These are phyloP conservation scores for Amphichorda felina DNA, from an alignment of 2,329 filamentous ascomycete genomes.

Conservation along the genomic window DNA sequence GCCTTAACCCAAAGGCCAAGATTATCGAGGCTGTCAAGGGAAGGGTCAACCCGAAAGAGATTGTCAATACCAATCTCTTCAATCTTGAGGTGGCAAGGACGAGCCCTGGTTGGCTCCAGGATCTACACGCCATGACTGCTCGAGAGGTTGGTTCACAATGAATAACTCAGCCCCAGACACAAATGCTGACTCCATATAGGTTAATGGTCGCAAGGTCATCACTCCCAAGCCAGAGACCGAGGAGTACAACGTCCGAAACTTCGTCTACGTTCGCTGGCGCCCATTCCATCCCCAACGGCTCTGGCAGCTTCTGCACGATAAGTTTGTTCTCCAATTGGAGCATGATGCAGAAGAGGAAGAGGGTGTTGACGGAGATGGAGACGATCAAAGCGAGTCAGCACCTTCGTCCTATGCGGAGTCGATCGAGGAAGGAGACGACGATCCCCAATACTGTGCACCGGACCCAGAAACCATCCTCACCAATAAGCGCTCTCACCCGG, in stretches of 20 bases:
- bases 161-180: too few relatives aligned
- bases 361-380: conserved; percentile 19
- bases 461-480: conserved; percentile 33
- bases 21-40: conserved; percentile 48
- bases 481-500: conserved; percentile 40
- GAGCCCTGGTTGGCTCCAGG: conserved; percentile 58
- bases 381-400: conserved; percentile 7
- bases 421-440: conserved; percentile 9
- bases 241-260: conserved; percentile 61
- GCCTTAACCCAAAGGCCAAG: conserved; percentile 56
- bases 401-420: not conserved
- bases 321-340: conserved; percentile 38
- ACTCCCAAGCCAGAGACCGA: conserved; percentile 60
- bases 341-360: conserved; percentile 22
- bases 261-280: conserved; percentile 51
- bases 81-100: conserved; percentile 51
- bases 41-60: conserved; percentile 47
- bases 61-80: conserved; percentile 56
- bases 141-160: conserved; percentile 38
- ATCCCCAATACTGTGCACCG: conserved; percentile 20
- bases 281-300: conserved; percentile 39
- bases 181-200: conserved; percentile 10
- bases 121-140: conserved; percentile 55
- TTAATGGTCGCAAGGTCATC: conserved; percentile 36
- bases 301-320: conserved; percentile 31